A percentile compares a stretch with the other conserved stretches of the same genome.
phyloP scores from a whole-genome alignment of 345 rosid genomes.

The Diplotaxis tenuifolia region DNA sequence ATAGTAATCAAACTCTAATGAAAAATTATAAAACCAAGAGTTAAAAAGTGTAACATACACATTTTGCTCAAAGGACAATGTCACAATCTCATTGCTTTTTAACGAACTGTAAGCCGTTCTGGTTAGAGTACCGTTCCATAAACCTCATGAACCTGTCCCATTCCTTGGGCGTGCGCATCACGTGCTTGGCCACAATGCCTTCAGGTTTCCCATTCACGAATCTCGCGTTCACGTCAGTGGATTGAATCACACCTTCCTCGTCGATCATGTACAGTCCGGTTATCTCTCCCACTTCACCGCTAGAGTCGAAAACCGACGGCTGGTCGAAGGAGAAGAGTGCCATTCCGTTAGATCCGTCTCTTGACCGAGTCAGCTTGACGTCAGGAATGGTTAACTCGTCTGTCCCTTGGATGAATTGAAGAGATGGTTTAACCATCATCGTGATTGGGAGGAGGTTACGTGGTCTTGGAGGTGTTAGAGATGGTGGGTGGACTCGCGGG shows the following conservation, averaged over 20 bases:
- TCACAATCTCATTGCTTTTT: conserved; percentile 50
- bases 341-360: conserved; percentile 80
- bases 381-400: conserved; percentile 86
- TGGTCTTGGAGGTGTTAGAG: conserved; percentile 26
- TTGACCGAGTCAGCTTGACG: conserved; percentile 79
- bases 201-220: conserved; percentile 90
- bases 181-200: conserved; percentile 73
- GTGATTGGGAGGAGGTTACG: conserved; percentile 28
- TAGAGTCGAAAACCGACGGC: conserved; percentile 87
- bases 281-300: conserved; percentile 85
- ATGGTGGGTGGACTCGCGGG: conserved; percentile 15
- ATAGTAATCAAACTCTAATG: background rate
- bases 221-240: conserved; percentile 89
- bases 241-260: conserved; percentile 90
- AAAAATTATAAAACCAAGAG: conserved; percentile 10
- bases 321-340: conserved; percentile 78
- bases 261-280: conserved; percentile 97
- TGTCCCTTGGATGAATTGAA: conserved; percentile 91
- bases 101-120: conserved; percentile 78
- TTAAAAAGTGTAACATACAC: conserved; percentile 7
- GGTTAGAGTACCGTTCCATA: conserved; percentile 90
- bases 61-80: conserved; percentile 26
- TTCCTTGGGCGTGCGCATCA: conserved; percentile 77
- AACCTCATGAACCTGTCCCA: conserved; percentile 99
- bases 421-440: conserved; percentile 72